Percentiles rank a stretch among this genome's conserved stretches.
Conservation (phyloP, 345 rosid species). For the Salix koriyanagi region DNA sequence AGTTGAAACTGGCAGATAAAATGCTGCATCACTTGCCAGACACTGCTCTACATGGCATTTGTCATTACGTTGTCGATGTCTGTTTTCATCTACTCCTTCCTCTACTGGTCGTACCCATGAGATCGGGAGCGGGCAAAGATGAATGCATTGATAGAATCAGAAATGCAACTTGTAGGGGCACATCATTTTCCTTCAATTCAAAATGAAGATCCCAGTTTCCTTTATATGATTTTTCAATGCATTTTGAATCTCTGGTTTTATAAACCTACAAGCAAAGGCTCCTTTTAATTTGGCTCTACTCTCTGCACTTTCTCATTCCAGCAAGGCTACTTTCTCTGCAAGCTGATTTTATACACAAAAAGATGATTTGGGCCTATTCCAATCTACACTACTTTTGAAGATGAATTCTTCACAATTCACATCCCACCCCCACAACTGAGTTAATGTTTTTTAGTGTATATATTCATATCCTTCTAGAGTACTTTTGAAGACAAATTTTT, state of each 20-base stretch:
- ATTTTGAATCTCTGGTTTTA: no score
- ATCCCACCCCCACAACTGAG: neutral
- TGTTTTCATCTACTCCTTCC: conserved; percentile 21
- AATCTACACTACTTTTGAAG: no score
- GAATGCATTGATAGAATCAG: conserved; percentile 12
- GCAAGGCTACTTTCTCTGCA: no score
- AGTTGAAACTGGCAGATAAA: conserved; percentile 18
- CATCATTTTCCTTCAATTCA: neutral
- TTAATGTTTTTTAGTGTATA: neutral
- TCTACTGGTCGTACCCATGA: conserved; percentile 13
- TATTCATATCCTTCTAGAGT: neutral
- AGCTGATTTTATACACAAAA: no score
- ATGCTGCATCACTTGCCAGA: conserved; percentile 25
- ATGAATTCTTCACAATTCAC: neutral
- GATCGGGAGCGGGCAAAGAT: conserved; percentile 22
- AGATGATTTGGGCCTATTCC: no score
- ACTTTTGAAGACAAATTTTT: no score
- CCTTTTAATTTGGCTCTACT: no score
- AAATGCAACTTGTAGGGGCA: conserved; percentile 16
- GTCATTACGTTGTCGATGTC: neutral
- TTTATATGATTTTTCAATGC: no score
- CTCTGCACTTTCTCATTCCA: no score
- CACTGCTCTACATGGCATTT: conserved; percentile 1
- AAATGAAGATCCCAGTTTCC: no score
- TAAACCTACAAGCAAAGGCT: no score